phyloP scores from a whole-genome alignment of 768 basidiomycete genomes.

The Crepidotus variabilis region DNA sequence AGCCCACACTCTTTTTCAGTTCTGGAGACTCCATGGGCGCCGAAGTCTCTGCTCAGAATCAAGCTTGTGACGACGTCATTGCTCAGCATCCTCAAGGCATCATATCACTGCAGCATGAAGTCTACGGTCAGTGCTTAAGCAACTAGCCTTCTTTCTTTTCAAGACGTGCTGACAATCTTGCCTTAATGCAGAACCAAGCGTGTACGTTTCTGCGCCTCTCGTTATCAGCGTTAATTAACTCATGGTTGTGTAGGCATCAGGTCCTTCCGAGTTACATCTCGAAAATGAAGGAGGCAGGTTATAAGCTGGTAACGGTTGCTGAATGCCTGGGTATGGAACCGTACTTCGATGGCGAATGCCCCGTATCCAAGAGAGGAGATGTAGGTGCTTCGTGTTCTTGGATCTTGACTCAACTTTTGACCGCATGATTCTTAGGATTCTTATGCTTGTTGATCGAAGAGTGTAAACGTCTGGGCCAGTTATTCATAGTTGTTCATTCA shows the following conservation, averaged over 20 bases:
- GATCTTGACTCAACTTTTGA: too few relatives aligned
- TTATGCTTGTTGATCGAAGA: too few relatives aligned
- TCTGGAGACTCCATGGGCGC: conserved; percentile 35
- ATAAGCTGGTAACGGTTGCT: conserved; percentile 37
- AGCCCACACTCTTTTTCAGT: conserved; percentile 16
- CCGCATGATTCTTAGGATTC: too few relatives aligned
- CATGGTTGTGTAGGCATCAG: conserved; percentile 19
- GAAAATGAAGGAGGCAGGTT: conserved; percentile 32
- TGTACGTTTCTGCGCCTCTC: not conserved
- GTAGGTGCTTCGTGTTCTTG: too few relatives aligned
- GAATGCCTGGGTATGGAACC: conserved; percentile 35
- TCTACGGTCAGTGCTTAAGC: conserved; percentile 25
- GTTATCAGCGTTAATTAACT: not conserved
- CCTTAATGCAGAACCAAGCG: conserved; percentile 1
- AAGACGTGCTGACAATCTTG: not conserved
- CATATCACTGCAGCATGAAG: conserved; percentile 39
- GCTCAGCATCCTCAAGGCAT: conserved; percentile 28
- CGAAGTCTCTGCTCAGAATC: conserved; percentile 24
- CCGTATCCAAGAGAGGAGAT: conserved; percentile 4
- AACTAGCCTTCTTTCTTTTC: not conserved
- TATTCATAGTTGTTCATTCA: too few relatives aligned
- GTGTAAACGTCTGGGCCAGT: too few relatives aligned
- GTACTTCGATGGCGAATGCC: conserved; percentile 29
- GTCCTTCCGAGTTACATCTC: conserved; percentile 35
- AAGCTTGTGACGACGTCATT: conserved; percentile 23